Evolutionary conservation across 192 early-diverging fungal species (phyloP).

Genomic region (Pecoramyces ruminantium): DNA sequence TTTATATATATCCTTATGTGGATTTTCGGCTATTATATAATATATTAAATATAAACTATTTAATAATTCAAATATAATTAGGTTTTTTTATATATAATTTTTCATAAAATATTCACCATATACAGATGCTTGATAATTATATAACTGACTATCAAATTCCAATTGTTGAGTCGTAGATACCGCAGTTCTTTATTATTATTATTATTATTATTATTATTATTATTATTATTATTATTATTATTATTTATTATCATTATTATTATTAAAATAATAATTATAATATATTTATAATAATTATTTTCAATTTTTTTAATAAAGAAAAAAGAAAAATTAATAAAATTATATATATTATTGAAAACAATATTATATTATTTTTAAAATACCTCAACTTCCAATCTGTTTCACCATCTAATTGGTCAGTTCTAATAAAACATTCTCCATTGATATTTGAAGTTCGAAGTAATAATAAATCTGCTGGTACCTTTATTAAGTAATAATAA

Average conservation of each 20-base stretch:
- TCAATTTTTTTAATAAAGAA: no score
- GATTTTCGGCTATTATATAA: conserved; percentile 47
- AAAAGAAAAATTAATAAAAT: no score
- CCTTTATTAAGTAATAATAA: conserved; percentile 7
- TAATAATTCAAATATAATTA: no score
- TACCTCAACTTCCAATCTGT: conserved; percentile 89
- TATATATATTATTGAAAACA: no score
- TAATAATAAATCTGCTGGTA: conserved; percentile 83
- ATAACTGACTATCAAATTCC: conserved; percentile 31
- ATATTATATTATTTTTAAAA: no score
- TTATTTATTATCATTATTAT: no score
- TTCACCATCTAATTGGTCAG: conserved; percentile 93
- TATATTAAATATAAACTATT: no score
- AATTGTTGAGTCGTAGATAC: conserved; percentile 66
- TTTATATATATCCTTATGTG: conserved; percentile 85
- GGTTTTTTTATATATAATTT: not conserved
- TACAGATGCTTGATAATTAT: conserved; percentile 45
- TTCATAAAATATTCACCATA: conserved; percentile 28
- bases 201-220: no score
- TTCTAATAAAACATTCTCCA: conserved; percentile 87
- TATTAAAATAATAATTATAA: no score
- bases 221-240: no score
- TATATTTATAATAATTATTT: no score
- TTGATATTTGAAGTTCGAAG: conserved; percentile 62
- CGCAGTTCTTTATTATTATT: conserved; percentile 30